Evolutionary conservation across 108 stramenopile genomes (phyloP), one percentile per base, ranked within the genome.

Genomic region (Bacterosira constricta): DNA sequence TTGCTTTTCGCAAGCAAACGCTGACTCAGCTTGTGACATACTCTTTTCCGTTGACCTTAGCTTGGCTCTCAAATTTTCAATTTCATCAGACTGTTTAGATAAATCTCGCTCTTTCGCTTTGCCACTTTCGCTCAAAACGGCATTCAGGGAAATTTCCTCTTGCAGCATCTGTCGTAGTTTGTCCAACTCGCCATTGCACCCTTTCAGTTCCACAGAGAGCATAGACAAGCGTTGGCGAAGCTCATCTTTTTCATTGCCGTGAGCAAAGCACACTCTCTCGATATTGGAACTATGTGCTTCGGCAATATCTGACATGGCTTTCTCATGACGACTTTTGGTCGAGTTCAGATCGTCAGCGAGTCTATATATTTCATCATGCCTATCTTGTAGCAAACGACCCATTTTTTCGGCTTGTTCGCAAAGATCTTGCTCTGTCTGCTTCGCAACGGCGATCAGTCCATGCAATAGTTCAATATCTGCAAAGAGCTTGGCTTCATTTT

Each of bases 81-180:
- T 71, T 29, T 50, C 37, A 0, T 12, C 35, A 4, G 17, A 38
- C 26, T 38, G 65, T 21, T 25, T 10, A 6, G n/a, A 13, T 18
- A 64, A 25, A 23, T 1, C 34, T 64, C 63, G 7, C 2, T 53
- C 53, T 27, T 41, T 63, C 17, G 4, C 50, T 55, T 71, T 63
- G 39, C n/a, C 26, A 20, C 34, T 34, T 9, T 29, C 45, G 10
- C 72, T 53, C 41, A 73, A 54, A 25, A 53, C 55, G 36, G 17
- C 47, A 52, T 53, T 55, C 31, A 38, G 30, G 27, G 8, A 34
- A 30, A 55, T 34, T 32, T 25, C 62, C 52, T 56, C 62, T 39
- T 73, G 32, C 23, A 73, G 54, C 52, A 42, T 32, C 6, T 5
- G n/a, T 20, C 53, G 62, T 18, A 73, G 72, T 29, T 53, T 8